Percentiles rank a stretch among this genome's conserved stretches.
phyloP scores from a whole-genome alignment of 257 asterid species.

The Apocynum venetum region DNA sequence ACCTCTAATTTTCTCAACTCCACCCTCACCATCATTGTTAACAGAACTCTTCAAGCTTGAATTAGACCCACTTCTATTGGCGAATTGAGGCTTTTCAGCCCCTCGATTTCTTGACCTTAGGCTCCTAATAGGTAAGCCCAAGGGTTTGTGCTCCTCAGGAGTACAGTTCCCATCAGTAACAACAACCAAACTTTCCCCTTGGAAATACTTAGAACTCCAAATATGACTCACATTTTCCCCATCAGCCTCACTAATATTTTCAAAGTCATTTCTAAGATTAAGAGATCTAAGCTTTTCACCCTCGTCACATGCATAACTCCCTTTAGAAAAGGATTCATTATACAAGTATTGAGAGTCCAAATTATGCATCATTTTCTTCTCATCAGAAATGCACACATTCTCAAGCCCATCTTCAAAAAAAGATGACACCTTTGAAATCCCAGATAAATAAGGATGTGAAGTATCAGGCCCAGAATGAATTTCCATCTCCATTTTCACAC shows the following conservation, averaged over 20 bases:
- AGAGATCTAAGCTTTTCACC: conserved; percentile 38
- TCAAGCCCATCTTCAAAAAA: conserved; percentile 57
- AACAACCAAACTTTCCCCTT: conserved; percentile 54
- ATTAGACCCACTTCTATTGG: conserved; percentile 11
- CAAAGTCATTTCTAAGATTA: conserved; percentile 19
- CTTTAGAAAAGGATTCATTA: conserved; percentile 15
- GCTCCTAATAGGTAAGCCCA: conserved; percentile 79
- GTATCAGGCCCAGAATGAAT: conserved; percentile 26
- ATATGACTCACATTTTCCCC: conserved; percentile 26
- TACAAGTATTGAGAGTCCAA: conserved; percentile 22
- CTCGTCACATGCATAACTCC: conserved; percentile 25
- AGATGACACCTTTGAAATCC: conserved; percentile 46
- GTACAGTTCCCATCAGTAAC: conserved; percentile 41
- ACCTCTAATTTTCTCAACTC: conserved; percentile 42
- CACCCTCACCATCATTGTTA: conserved; percentile 23
- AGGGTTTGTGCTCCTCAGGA: conserved; percentile 51
- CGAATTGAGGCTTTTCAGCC: conserved; percentile 27
- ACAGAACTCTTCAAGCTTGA: conserved; percentile 21
- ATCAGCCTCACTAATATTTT: conserved; percentile 13
- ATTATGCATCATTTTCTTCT: conserved; percentile 25
- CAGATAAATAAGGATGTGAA: conserved; percentile 38
- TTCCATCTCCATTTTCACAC: conserved; percentile 25
- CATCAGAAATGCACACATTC: conserved; percentile 45
- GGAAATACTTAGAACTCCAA: conserved; percentile 40
- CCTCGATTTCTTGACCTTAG: conserved; percentile 43